phyloP scores from a whole-genome alignment of 1,284 basidiomycete species.

The Malassezia brasiliensis region DNA sequence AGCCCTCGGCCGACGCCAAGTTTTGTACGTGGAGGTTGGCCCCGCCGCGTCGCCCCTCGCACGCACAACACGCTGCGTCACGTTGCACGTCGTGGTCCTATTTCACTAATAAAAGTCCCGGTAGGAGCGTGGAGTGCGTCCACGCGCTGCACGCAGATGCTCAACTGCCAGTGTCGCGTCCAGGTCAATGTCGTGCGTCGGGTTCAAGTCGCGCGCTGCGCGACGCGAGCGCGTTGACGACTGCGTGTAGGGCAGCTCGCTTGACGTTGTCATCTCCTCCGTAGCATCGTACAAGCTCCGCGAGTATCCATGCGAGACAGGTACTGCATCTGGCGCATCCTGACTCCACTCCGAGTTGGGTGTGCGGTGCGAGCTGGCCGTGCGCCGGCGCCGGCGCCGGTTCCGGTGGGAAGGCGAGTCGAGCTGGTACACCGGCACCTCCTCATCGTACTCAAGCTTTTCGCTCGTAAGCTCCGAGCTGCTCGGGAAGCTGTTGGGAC shows the following conservation, averaged over 20 bases:
- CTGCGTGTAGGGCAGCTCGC: not conserved
- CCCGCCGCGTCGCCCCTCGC: too few species aligned
- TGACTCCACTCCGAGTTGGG: not conserved
- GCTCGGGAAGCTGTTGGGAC: not conserved
- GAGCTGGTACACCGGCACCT: not conserved
- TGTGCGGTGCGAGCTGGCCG: too few species aligned
- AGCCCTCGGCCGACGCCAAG: not conserved
- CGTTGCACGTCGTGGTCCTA: too few species aligned
- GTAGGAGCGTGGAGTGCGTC: not conserved
- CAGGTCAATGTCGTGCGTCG: not conserved
- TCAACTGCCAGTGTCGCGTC: not conserved
- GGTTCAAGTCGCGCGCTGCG: not conserved
- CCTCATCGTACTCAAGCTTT: not conserved
- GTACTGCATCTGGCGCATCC: not conserved
- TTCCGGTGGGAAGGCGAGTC: not conserved
- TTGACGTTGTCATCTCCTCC: not conserved
- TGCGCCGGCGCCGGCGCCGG: too few species aligned
- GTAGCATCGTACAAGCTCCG: not conserved
- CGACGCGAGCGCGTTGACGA: not conserved
- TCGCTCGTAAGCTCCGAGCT: not conserved
- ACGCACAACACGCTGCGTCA: too few species aligned
- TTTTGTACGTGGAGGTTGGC: too few species aligned
- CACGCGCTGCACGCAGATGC: not conserved
- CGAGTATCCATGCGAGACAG: not conserved
- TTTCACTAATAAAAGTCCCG: not conserved